These are phyloP conservation scores for Calvatia gigantea DNA, from an alignment of 768 basidiomycete species.

Conservation along the genomic window DNA sequence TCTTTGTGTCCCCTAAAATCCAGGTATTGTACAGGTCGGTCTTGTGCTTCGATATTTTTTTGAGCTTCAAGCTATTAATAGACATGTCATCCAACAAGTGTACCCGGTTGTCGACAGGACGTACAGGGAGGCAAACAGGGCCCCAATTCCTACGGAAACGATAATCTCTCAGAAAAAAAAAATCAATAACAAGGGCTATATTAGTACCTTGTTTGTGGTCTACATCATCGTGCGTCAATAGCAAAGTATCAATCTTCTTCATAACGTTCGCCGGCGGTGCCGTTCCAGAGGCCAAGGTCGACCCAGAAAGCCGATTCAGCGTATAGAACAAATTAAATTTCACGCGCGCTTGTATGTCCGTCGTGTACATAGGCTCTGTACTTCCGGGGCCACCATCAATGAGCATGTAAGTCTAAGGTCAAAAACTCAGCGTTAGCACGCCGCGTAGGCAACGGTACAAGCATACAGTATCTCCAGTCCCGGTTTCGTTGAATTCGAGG, in stretches of 20 bases:
- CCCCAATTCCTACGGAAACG: neutral
- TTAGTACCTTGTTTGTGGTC: neutral
- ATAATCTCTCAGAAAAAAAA: neutral
- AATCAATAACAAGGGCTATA: neutral
- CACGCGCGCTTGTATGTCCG: neutral
- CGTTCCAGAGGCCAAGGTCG: neutral
- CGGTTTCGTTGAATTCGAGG: neutral
- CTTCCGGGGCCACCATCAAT: neutral
- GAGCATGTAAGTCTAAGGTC: neutral
- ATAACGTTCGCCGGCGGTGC: neutral
- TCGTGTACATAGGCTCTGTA: neutral
- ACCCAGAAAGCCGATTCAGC: neutral
- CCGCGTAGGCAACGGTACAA: neutral
- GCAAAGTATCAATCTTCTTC: neutral
- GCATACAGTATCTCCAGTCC: neutral
- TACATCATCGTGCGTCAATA: neutral
- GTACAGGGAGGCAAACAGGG: neutral
- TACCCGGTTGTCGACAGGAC: neutral
- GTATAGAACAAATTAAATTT: neutral
- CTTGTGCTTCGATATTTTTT: neutral
- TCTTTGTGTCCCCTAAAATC: neutral
- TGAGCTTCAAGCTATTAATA: neutral
- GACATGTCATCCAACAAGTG: neutral
- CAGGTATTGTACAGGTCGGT: neutral
- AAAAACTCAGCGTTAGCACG: neutral